A percentile compares a stretch with the other conserved stretches of the same genome.
phyloP scores from a whole-genome alignment of 2,329 filamentous ascomycete genomes.

The Apiospora sp. region DNA sequence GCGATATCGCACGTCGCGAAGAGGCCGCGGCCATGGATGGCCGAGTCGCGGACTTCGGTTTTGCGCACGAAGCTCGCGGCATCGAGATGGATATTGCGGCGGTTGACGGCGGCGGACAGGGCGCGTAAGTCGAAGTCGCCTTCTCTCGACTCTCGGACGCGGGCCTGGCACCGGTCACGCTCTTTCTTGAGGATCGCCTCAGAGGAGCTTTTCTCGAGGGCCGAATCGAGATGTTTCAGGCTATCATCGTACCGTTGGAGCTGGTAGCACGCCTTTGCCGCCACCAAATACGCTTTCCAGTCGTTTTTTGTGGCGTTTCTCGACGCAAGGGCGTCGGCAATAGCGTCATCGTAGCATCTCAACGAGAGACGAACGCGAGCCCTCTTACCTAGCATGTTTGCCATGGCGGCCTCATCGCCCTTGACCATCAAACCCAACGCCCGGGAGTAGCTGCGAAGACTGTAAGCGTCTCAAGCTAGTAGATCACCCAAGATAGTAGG shows the following conservation, averaged over 20 bases:
- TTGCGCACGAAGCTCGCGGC: slow-evolving; percentile 45
- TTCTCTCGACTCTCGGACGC: slow-evolving; percentile 29
- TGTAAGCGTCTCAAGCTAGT: neutral
- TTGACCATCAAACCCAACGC: slow-evolving; percentile 38
- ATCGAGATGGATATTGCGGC: slow-evolving; percentile 40
- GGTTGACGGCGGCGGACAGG: slow-evolving; percentile 25
- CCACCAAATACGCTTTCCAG: slow-evolving; percentile 46
- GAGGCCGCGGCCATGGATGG: slow-evolving; percentile 49
- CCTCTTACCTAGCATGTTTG: slow-evolving; percentile 32
- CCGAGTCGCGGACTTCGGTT: slow-evolving; percentile 43
- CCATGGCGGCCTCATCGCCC: slow-evolving; percentile 32
- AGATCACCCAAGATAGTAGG: neutral
- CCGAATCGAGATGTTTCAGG: neutral
- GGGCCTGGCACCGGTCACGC: slow-evolving; percentile 30
- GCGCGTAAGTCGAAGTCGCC: slow-evolving; percentile 32
- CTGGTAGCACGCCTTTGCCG: slow-evolving; percentile 45
- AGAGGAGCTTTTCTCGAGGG: neutral
- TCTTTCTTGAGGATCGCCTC: slow-evolving; percentile 23
- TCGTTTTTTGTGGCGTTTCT: slow-evolving; percentile 33
- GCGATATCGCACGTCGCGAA: slow-evolving; percentile 49
- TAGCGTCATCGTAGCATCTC: slow-evolving; percentile 15
- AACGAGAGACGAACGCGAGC: slow-evolving; percentile 1
- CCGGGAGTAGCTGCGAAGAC: slow-evolving; percentile 42
- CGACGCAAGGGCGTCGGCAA: slow-evolving; percentile 17
- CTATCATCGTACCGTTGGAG: slow-evolving; percentile 32